Evolutionary conservation across 192 early-diverging fungal species (phyloP).

Genomic region (Backusella luteola): DNA sequence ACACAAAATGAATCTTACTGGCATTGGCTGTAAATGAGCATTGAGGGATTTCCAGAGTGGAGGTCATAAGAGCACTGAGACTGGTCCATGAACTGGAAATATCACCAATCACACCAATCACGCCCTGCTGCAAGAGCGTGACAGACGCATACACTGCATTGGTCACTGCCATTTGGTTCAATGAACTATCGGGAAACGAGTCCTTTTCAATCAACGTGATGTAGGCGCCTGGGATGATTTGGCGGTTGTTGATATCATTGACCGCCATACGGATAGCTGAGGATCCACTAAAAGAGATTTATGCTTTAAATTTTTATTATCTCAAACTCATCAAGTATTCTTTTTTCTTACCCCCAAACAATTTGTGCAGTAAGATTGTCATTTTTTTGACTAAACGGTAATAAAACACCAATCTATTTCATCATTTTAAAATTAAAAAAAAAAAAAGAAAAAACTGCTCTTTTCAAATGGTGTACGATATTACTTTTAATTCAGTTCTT

Average conservation of each 20-base stretch:
- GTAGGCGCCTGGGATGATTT: constrained; percentile 46
- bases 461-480: neutral
- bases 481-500: constrained; percentile 28
- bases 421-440: neutral
- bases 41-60: constrained; percentile 47
- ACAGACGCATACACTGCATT: constrained; percentile 50
- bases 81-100: constrained; percentile 47
- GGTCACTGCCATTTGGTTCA: constrained; percentile 43
- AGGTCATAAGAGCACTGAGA: constrained; percentile 46
- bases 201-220: constrained; percentile 50
- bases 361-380: constrained; percentile 34
- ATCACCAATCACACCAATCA: constrained; percentile 55
- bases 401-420: constrained; percentile 31
- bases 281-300: constrained; percentile 36
- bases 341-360: constrained; percentile 35
- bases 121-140: constrained; percentile 46
- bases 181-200: constrained; percentile 42
- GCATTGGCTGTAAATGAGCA: constrained; percentile 51
- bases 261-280: constrained; percentile 51
- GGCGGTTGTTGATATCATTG: constrained; percentile 44
- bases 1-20: constrained; percentile 25
- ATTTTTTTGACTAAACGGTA: constrained; percentile 33
- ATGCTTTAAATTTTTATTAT: neutral
- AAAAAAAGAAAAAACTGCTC: neutral
- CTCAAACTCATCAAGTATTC: neutral